Evolutionary conservation across 768 basidiomycete genomes (phyloP), one percentile per base, ranked within the genome.

Genomic region (Amanita inopinata): DNA sequence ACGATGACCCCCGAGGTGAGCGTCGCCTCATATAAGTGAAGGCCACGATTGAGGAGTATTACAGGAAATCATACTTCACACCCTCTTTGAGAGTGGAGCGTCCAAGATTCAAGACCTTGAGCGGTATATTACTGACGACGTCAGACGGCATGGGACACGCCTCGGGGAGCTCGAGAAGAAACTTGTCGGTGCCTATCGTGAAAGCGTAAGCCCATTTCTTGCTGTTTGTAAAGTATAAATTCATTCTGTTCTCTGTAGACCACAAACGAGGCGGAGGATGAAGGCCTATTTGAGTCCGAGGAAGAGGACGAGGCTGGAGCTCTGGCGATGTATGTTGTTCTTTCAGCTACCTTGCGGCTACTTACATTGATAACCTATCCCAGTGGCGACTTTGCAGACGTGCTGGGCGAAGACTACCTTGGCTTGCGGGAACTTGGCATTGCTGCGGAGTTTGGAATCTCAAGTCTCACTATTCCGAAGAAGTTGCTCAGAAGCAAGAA

Each of bases 61-160:
- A n/a, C 46, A 94, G 90, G 90, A 94, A 79, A 93, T 96, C 24
- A 80, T 94, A 27, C 71, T 92, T 1, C 90, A 94, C 57, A 84
- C 89, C 0, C 65, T 97, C 12, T 88, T 92, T 50, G 90, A 96
- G 62, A 87, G 84, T 46, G 93, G 93, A 3, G 78, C 75, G 5
- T 77, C 87, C 0, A 74, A 78, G 43, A 65, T 91, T 6, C 71
- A 79, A 53, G 83, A 87, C 48, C 73, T 98, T 1, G 89, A 93
- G 51, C 72, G 80, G 9, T 92, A 96, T 56, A 76, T 97, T 56
- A 76, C 76, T 37, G 92, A 97, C 47, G 94, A 96, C 47, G 72
- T 98, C 30, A 69, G 89, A 51, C 73, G 87, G 33, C 82, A 94
- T 53, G 87, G 89, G 5, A 59, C 69, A 6, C 77, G 89, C 37